These are phyloP conservation scores for Babesia divergens DNA, from an alignment of 169 alveolate species.

Conservation along the genomic window DNA sequence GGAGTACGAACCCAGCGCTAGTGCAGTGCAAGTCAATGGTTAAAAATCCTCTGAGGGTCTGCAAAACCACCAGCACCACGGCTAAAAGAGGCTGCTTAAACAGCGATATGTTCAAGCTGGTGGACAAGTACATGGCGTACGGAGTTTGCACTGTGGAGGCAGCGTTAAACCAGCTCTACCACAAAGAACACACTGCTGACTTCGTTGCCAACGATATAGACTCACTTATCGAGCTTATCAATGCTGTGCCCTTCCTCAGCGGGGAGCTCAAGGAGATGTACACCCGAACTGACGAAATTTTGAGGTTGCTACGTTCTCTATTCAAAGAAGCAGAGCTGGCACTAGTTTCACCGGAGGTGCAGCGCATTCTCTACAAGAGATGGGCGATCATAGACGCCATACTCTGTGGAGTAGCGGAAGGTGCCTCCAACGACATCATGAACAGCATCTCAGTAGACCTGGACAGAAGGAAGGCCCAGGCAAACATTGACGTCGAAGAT, in stretches of 20 bases:
- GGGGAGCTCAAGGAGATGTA: neutral
- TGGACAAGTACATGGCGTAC: conserved; percentile 23
- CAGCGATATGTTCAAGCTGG: conserved; percentile 8
- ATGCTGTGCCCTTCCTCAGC: neutral
- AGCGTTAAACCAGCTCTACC: conserved; percentile 57
- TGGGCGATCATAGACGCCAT: conserved; percentile 22
- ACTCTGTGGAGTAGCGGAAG: conserved; percentile 48
- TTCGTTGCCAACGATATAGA: conserved; percentile 4
- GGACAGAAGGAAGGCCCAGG: neutral
- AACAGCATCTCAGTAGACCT: conserved; percentile 1
- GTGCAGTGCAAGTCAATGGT: neutral
- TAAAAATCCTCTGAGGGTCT: conserved; percentile 4
- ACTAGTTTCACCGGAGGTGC: conserved; percentile 36
- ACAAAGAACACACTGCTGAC: conserved; percentile 8
- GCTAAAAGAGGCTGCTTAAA: neutral
- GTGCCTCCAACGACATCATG: neutral
- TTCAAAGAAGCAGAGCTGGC: conserved; percentile 42
- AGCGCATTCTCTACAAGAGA: conserved; percentile 47
- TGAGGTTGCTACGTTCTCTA: conserved; percentile 16
- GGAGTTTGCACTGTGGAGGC: conserved; percentile 50
- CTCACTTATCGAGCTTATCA: neutral
- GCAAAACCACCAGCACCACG: neutral
- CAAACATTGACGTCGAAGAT: conserved; percentile 28
- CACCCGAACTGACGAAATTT: conserved; percentile 1
- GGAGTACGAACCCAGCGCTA: neutral